Conservation (phyloP, 805 yeast genomes). For the Sugiyamaella smithiae region DNA sequence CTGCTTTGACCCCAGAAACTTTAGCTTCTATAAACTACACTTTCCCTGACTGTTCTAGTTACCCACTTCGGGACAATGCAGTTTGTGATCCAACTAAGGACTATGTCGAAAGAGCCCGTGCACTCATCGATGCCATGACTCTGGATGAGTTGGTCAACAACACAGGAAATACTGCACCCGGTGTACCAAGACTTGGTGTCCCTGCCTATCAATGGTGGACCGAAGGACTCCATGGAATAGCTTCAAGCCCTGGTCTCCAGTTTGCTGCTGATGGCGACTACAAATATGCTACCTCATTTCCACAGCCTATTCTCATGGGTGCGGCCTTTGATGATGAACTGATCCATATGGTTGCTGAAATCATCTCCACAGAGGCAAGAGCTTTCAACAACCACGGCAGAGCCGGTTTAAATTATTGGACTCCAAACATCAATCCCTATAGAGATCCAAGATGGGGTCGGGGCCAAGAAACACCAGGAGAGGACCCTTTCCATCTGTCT, state of each 20-base stretch:
- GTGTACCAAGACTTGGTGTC: conserved; percentile 15
- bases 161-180: conserved; percentile 14
- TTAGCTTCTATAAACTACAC: conserved; percentile 5
- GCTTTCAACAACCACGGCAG: conserved; percentile 16
- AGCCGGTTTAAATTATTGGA: conserved; percentile 14
- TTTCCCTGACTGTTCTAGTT: conserved; percentile 9
- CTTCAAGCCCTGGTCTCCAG: conserved; percentile 11
- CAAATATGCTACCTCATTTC: conserved; percentile 15
- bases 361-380: conserved; percentile 15
- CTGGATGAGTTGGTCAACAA: conserved; percentile 14
- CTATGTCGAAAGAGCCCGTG: conserved; percentile 15
- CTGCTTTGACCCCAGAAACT: conserved; percentile 3
- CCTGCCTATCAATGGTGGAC: conserved; percentile 18
- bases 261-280: conserved; percentile 6
- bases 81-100: conserved; percentile 7
- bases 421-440: conserved; percentile 19
- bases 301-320: conserved; percentile 11
- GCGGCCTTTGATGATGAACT: conserved; percentile 16
- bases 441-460: conserved; percentile 20
- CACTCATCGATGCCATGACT: conserved; percentile 10
- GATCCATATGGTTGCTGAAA: conserved; percentile 6
- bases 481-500: conserved; percentile 12
- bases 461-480: conserved; percentile 21
- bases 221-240: conserved; percentile 19
- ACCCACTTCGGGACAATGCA: conserved; percentile 2